Evolutionary conservation across 345 rosid genomes (phyloP).

Genomic region (rapeseed (Brassica napus)): DNA sequence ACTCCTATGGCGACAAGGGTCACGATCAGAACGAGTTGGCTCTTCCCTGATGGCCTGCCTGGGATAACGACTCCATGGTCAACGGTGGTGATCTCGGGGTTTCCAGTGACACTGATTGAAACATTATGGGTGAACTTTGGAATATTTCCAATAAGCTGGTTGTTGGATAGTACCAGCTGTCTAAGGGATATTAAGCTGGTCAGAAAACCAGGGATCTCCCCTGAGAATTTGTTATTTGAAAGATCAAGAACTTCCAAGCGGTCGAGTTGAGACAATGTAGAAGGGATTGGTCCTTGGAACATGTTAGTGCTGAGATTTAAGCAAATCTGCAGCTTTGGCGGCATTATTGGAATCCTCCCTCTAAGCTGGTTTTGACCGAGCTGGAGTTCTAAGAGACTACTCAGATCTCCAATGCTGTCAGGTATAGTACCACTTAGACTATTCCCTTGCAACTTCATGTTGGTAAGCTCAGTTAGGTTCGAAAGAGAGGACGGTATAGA

Average conservation of each 20-base stretch:
- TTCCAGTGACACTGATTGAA: constrained; percentile 42
- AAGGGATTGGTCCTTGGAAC: constrained; percentile 57
- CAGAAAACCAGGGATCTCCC: constrained; percentile 48
- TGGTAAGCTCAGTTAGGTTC: constrained; percentile 40
- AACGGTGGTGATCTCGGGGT: constrained; percentile 32
- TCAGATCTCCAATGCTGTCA: constrained; percentile 34
- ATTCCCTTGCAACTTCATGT: constrained; percentile 59
- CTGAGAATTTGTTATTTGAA: constrained; percentile 60
- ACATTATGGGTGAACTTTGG: constrained; percentile 44
- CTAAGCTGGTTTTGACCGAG: constrained; percentile 62
- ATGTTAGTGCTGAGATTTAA: constrained; percentile 74
- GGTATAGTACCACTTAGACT: constrained; percentile 64
- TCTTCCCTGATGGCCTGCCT: constrained; percentile 2
- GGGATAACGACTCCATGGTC: neutral
- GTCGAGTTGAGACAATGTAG: constrained; percentile 33
- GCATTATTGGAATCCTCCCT: constrained; percentile 65
- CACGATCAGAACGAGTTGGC: constrained; percentile 40
- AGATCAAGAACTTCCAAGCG: constrained; percentile 77
- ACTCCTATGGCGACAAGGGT: constrained; percentile 45
- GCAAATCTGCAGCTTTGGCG: constrained; percentile 57
- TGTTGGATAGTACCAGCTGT: constrained; percentile 58
- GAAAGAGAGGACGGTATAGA: constrained; percentile 59
- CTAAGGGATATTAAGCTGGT: constrained; percentile 40
- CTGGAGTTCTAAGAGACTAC: constrained; percentile 59
- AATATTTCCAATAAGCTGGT: constrained; percentile 52